Evolutionary conservation across 2,329 filamentous ascomycete species (phyloP).

Genomic region (Acephala macrosclerotiorum): DNA sequence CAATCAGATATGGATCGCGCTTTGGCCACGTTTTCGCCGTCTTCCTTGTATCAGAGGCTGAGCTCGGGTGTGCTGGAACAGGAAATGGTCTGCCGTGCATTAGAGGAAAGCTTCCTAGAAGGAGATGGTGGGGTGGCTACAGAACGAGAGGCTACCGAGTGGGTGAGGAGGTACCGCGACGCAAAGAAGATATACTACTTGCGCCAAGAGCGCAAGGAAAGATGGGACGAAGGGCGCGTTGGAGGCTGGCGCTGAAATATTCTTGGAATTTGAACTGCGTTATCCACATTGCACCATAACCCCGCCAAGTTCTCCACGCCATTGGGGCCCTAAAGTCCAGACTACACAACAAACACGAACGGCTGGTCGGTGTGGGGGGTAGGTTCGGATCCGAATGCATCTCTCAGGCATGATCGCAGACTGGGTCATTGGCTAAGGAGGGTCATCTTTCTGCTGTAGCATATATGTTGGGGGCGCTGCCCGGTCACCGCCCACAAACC

Average conservation of each 20-base stretch:
- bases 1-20: conserved; percentile 89
- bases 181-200: conserved; percentile 81
- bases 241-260: conserved; percentile 78
- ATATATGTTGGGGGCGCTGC: no score
- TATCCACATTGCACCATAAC: neutral
- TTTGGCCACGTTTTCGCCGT: conserved; percentile 83
- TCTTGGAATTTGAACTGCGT: neutral
- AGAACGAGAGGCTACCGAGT: conserved; percentile 86
- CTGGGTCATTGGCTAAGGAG: no score
- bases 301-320: neutral
- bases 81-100: conserved; percentile 77
- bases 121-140: conserved; percentile 61
- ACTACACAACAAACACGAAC: neutral
- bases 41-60: conserved; percentile 84
- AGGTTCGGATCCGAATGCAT: no score
- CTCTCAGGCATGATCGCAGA: no score
- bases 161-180: conserved; percentile 82
- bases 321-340: neutral
- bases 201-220: conserved; percentile 83
- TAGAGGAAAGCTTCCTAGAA: conserved; percentile 89
- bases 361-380: neutral
- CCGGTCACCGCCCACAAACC: no score
- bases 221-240: conserved; percentile 96
- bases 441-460: no score
- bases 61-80: conserved; percentile 82